These are phyloP conservation scores for Bolboschoenoplectus hybrid DNA, from an alignment of 202 grass and related monocot species.

Conservation along the genomic window DNA sequence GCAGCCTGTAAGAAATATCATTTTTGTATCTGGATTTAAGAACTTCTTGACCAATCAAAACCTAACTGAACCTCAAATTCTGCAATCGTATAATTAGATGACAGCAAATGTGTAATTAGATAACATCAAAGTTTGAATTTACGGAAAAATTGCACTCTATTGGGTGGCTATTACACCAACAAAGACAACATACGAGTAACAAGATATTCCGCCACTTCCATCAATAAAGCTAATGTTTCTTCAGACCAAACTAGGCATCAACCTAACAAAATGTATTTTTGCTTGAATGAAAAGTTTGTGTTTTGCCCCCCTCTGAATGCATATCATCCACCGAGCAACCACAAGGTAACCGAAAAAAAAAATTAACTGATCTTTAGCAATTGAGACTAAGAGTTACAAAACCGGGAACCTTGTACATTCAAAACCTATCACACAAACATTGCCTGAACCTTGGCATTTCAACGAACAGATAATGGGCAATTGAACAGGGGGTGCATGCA, in stretches of 20 bases:
- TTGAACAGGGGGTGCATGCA: neutral
- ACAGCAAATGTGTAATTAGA: conserved; percentile 2
- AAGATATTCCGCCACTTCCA: neutral
- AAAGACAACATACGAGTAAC: neutral
- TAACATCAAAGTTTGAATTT: conserved; percentile 10
- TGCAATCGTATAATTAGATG: neutral
- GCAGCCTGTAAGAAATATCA: conserved; percentile 45
- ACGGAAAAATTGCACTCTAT: neutral
- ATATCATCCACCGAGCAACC: neutral
- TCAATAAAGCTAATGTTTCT: neutral
- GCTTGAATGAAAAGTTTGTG: too few relatives aligned
- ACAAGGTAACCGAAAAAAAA: neutral
- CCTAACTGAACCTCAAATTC: neutral
- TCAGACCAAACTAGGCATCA: neutral
- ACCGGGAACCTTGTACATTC: neutral
- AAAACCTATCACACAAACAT: neutral
- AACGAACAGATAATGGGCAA: neutral
- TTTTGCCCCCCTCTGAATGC: too few relatives aligned
- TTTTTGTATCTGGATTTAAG: conserved; percentile 17
- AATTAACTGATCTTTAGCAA: neutral
- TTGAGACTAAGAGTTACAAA: neutral
- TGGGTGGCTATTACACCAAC: neutral
- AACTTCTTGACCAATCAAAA: conserved; percentile 16
- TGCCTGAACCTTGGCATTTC: neutral
- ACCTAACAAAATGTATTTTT: neutral